These are phyloP conservation scores for Penicillium crustosum DNA, from an alignment of 2,329 filamentous ascomycete genomes.

Conservation along the genomic window DNA sequence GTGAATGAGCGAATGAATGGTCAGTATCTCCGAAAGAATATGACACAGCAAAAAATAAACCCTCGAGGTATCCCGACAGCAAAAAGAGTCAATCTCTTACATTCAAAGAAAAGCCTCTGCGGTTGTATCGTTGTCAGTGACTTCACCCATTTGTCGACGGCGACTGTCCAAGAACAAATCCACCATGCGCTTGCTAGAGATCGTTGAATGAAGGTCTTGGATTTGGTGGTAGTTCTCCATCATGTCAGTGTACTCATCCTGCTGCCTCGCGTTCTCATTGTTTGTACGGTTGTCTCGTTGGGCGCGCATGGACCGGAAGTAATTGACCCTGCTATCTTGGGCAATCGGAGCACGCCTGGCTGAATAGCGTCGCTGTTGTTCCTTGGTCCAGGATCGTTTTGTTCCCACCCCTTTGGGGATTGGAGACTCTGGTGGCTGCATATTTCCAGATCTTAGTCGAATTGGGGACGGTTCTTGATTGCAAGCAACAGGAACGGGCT, in stretches of 20 bases:
- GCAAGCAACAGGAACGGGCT: background rate
- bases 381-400: slow-evolving; percentile 22
- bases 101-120: slow-evolving; percentile 31
- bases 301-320: slow-evolving; percentile 31
- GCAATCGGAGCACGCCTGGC: slow-evolving; percentile 21
- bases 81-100: background rate
- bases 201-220: slow-evolving; percentile 26
- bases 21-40: background rate
- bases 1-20: background rate
- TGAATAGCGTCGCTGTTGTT: slow-evolving; percentile 27
- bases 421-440: slow-evolving; percentile 31
- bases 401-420: slow-evolving; percentile 27
- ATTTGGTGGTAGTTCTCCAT: slow-evolving; percentile 22
- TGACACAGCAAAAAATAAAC: background rate
- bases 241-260: slow-evolving; percentile 16
- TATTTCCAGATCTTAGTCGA: slow-evolving; percentile 23
- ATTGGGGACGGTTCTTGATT: slow-evolving; percentile 24
- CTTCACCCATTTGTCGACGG: slow-evolving; percentile 26
- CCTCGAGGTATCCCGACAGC: background rate
- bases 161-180: slow-evolving; percentile 39
- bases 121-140: slow-evolving; percentile 17
- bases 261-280: slow-evolving; percentile 33
- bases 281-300: slow-evolving; percentile 23
- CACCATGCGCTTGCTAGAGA: slow-evolving; percentile 41
- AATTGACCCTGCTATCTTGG: slow-evolving; percentile 24